Evolutionary conservation across 768 basidiomycete species (phyloP).

Genomic region (Pholiota microspora): DNA sequence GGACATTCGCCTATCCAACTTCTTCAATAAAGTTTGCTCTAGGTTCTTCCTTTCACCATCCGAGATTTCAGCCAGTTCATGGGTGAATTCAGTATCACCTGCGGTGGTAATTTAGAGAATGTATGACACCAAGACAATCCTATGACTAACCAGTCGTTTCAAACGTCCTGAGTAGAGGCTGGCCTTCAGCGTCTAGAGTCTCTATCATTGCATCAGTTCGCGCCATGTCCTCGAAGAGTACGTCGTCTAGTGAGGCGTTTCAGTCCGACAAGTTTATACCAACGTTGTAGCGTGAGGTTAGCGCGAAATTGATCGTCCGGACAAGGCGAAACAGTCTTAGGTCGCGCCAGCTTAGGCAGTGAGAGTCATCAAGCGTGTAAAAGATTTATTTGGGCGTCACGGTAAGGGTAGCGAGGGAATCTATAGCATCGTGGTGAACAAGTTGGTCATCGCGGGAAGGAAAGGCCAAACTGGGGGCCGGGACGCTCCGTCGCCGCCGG

Average conservation of each 20-base stretch:
- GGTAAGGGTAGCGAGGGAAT: background rate
- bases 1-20: conserved; percentile 57
- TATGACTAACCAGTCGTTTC: background rate
- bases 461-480: background rate
- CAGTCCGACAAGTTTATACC: background rate
- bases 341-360: background rate
- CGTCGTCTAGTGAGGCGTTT: too few relatives aligned
- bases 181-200: conserved; percentile 6
- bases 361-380: background rate
- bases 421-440: background rate
- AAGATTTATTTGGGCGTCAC: background rate
- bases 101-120: background rate
- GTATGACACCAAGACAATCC: background rate
- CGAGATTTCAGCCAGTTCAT: background rate
- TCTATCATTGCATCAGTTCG: background rate
- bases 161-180: conserved; percentile 6
- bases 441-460: background rate
- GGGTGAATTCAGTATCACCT: background rate
- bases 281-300: background rate
- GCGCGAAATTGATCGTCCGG: background rate
- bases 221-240: too few relatives aligned
- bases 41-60: conserved; percentile 33
- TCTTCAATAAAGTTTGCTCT: conserved; percentile 50
- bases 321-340: background rate
- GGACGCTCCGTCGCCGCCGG: background rate